Evolutionary conservation across 1,284 basidiomycete genomes (phyloP).

Genomic region (Naganishia cerealis): DNA sequence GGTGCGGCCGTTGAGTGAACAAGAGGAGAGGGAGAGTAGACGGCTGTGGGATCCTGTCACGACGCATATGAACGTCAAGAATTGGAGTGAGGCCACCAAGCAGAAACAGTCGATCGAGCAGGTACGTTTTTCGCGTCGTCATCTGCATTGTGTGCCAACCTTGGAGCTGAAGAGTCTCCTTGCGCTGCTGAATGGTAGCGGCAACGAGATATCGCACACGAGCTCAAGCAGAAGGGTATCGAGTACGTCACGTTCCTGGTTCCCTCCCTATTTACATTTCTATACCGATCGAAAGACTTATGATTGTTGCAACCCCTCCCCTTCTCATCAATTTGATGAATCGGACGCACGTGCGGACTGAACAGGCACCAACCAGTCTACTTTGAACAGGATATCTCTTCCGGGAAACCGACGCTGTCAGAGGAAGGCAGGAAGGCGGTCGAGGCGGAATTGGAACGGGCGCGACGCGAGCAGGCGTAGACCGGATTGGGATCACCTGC

Average conservation of each 20-base stretch:
- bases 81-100: conserved; percentile 83
- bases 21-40: conserved; percentile 78
- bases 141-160: background rate
- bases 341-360: background rate
- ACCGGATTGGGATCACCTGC: background rate
- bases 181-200: conserved; percentile 31
- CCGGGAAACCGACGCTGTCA: conserved; percentile 74
- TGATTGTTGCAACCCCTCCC: background rate
- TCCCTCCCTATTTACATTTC: background rate
- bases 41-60: conserved; percentile 88
- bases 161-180: background rate
- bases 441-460: conserved; percentile 63
- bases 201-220: conserved; percentile 80
- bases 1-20: conserved; percentile 77
- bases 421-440: conserved; percentile 67
- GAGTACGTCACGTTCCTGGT: conserved; percentile 62
- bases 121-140: conserved; percentile 41
- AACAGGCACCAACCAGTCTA: conserved; percentile 74
- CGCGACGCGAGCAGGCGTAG: background rate
- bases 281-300: background rate
- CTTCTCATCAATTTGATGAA: background rate
- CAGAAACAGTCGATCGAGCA: conserved; percentile 87
- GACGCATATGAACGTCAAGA: conserved; percentile 71
- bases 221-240: conserved; percentile 73
- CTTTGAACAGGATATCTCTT: conserved; percentile 71